Evolutionary conservation across 2,329 filamentous ascomycete species (phyloP).

Genomic region (Aspergillus sp.): DNA sequence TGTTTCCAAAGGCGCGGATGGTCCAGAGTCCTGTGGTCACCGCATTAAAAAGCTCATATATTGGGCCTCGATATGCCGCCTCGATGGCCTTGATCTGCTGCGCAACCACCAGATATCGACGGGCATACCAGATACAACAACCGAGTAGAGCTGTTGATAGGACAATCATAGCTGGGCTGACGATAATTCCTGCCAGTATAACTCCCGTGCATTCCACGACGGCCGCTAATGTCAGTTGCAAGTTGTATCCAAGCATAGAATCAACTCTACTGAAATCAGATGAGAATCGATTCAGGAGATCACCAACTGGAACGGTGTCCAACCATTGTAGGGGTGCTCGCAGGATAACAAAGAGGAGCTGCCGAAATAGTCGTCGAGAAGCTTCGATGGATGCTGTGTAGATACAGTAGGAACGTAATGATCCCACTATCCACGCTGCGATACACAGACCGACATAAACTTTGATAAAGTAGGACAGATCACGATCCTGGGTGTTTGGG

Average conservation of each 20-base stretch:
- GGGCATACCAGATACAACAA: slow-evolving; percentile 50
- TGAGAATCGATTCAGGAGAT: neutral
- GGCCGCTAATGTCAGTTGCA: neutral
- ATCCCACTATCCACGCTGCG: slow-evolving; percentile 57
- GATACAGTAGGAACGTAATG: no score
- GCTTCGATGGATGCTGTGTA: no score
- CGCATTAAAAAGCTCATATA: slow-evolving; percentile 76
- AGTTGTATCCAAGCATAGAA: neutral
- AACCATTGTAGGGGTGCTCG: neutral
- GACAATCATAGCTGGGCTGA: neutral
- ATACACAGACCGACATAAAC: slow-evolving; percentile 46
- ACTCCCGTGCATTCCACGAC: neutral
- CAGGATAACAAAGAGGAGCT: neutral
- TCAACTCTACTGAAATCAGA: neutral
- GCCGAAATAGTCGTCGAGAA: neutral
- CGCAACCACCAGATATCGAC: slow-evolving; percentile 67
- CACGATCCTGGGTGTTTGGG: no score
- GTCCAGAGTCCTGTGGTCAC: slow-evolving; percentile 70
- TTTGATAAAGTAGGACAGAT: no score
- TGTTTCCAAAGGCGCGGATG: slow-evolving; percentile 62
- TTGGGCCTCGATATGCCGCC: slow-evolving; percentile 71
- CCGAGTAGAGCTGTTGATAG: slow-evolving; percentile 9
- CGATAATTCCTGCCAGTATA: neutral
- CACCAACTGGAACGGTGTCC: neutral
- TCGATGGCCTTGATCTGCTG: slow-evolving; percentile 75